phyloP scores from a whole-genome alignment of 768 basidiomycete genomes.

The Leccinum fibrillosum region DNA sequence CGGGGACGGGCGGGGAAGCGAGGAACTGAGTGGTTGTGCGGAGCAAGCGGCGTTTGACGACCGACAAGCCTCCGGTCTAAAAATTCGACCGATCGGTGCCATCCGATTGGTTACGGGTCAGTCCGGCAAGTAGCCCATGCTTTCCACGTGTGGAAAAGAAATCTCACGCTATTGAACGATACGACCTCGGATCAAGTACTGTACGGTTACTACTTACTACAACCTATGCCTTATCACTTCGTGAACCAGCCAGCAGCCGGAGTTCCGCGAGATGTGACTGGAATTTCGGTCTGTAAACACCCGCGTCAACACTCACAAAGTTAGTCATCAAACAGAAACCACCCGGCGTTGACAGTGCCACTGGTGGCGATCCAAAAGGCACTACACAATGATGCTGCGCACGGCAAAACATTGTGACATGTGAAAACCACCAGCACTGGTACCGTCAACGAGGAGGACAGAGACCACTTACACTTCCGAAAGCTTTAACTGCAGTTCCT shows the following conservation, averaged over 20 bases:
- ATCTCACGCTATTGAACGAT: slow-evolving; percentile 6
- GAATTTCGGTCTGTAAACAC: slow-evolving; percentile 67
- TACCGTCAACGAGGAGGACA: background rate
- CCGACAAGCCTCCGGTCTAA: slow-evolving; percentile 4
- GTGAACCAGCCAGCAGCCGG: slow-evolving; percentile 34
- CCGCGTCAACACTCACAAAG: background rate
- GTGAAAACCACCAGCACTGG: background rate
- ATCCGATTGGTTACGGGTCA: slow-evolving; percentile 29
- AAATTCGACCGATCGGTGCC: slow-evolving; percentile 12
- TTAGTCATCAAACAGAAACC: background rate
- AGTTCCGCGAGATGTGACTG: slow-evolving; percentile 71
- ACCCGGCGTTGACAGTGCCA: background rate
- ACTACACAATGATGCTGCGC: background rate
- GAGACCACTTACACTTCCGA: slow-evolving; percentile 72
- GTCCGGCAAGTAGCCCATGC: slow-evolving; percentile 11
- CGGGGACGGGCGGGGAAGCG: slow-evolving; percentile 23
- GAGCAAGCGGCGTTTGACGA: slow-evolving; percentile 13
- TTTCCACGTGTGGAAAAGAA: background rate
- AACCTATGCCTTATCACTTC: background rate
- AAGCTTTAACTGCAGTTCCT: slow-evolving; percentile 78
- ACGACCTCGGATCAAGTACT: too few species aligned
- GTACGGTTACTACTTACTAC: background rate
- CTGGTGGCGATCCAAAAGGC: background rate
- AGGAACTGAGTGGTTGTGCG: slow-evolving; percentile 18
- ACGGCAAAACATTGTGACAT: background rate